Evolutionary conservation across 1,284 basidiomycete species (phyloP).

Genomic region (Cryptococcus sp.): DNA sequence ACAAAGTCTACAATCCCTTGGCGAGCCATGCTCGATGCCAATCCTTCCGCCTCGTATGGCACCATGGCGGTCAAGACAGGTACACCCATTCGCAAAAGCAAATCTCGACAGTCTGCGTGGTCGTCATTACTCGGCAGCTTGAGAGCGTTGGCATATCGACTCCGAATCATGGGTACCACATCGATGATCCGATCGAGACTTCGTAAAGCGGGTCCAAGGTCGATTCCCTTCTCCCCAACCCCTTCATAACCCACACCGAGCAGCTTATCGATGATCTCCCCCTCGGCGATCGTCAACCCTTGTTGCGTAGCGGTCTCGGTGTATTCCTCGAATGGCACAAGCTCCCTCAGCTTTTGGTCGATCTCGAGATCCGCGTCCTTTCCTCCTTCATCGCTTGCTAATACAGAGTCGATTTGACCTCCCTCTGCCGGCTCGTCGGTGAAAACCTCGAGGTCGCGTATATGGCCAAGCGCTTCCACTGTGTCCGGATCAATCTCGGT

Average conservation of each 20-base stretch:
- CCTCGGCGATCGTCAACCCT: slow-evolving; percentile 31
- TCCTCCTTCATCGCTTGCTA: slow-evolving; percentile 1
- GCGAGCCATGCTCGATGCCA: slow-evolving; percentile 67
- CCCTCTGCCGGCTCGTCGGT: slow-evolving; percentile 3
- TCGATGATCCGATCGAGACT: slow-evolving; percentile 19
- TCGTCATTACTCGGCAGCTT: slow-evolving; percentile 28
- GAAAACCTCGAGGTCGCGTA: slow-evolving; percentile 12
- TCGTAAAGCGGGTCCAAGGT: slow-evolving; percentile 1
- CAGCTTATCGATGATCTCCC: slow-evolving; percentile 19
- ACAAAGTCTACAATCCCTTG: slow-evolving; percentile 73
- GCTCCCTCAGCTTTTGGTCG: slow-evolving; percentile 23
- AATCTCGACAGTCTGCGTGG: slow-evolving; percentile 34
- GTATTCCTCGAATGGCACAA: slow-evolving; percentile 20
- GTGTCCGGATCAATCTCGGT: not conserved
- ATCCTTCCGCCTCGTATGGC: slow-evolving; percentile 72
- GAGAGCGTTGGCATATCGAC: slow-evolving; percentile 29
- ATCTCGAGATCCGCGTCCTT: slow-evolving; percentile 12
- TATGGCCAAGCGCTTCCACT: slow-evolving; percentile 10
- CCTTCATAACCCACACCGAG: slow-evolving; percentile 3
- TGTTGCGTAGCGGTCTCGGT: slow-evolving; percentile 35
- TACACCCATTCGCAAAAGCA: slow-evolving; percentile 68
- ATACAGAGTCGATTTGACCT: slow-evolving; percentile 1
- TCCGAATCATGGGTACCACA: slow-evolving; percentile 10
- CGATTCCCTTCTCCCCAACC: not conserved
- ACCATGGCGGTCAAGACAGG: slow-evolving; percentile 62